Percentiles rank a stretch among this genome's conserved stretches.
Evolutionary conservation across 805 yeast species (phyloP).

Genomic region (Ogataea paraovalis): DNA sequence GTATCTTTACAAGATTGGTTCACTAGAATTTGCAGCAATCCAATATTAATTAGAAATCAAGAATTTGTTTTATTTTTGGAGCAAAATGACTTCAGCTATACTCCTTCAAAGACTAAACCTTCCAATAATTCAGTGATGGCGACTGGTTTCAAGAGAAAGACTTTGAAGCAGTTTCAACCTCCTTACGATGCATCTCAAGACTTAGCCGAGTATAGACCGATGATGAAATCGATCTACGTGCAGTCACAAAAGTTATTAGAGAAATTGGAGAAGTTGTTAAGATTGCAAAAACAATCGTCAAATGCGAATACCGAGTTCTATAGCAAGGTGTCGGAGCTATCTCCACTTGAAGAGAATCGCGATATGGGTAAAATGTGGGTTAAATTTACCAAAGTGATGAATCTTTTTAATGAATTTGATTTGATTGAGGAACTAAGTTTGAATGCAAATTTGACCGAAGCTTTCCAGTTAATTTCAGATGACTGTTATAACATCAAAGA

Average conservation of each 20-base stretch:
- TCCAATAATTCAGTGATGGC: constrained; percentile 50
- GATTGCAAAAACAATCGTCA: constrained; percentile 52
- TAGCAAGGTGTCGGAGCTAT: constrained; percentile 36
- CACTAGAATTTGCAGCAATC: constrained; percentile 64
- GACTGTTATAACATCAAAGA: constrained; percentile 90
- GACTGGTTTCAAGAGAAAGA: constrained; percentile 81
- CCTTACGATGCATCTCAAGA: constrained; percentile 86
- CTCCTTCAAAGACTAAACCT: constrained; percentile 38
- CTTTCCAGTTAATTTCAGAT: constrained; percentile 54
- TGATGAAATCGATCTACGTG: constrained; percentile 72
- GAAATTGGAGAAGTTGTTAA: constrained; percentile 50
- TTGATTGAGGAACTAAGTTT: constrained; percentile 68
- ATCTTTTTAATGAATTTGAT: constrained; percentile 71
- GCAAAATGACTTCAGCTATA: constrained; percentile 35
- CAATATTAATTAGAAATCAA: constrained; percentile 79
- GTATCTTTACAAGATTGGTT: constrained; percentile 81
- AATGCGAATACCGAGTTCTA: constrained; percentile 43
- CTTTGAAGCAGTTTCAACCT: constrained; percentile 85
- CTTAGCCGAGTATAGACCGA: constrained; percentile 81
- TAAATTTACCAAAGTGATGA: constrained; percentile 64
- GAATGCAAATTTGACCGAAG: constrained; percentile 74
- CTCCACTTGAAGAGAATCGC: constrained; percentile 45
- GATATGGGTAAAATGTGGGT: constrained; percentile 80
- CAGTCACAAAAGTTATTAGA: constrained; percentile 51
- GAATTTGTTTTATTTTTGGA: constrained; percentile 72